Evolutionary conservation across 768 basidiomycete genomes (phyloP).

Genomic region (Tulasnella calospora): DNA sequence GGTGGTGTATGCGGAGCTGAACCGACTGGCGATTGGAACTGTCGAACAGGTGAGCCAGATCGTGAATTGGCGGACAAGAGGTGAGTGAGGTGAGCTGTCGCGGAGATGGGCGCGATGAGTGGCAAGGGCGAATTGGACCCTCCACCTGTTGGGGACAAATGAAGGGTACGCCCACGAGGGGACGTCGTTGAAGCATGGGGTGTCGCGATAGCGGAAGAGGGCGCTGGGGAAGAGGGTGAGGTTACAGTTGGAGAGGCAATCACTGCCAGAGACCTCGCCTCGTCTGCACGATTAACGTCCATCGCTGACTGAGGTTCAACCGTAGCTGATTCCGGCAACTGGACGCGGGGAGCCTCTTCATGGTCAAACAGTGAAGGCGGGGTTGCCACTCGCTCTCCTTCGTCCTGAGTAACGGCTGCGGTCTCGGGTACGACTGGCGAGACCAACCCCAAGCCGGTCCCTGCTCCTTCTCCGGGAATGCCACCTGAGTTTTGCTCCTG

Average conservation of each 20-base stretch:
- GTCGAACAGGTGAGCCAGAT: background rate
- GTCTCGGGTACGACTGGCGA: background rate
- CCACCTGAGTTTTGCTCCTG: background rate
- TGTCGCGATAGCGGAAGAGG: background rate
- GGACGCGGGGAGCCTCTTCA: background rate
- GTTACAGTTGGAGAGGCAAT: background rate
- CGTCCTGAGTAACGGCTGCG: background rate
- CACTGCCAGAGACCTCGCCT: background rate
- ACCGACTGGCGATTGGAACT: background rate
- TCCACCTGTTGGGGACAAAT: background rate
- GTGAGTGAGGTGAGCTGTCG: conserved; percentile 6
- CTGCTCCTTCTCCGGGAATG: background rate
- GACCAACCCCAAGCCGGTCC: background rate
- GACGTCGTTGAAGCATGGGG: background rate
- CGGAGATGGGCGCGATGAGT: background rate
- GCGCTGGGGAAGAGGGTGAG: conserved; percentile 14
- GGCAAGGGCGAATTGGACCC: background rate
- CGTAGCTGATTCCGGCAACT: background rate
- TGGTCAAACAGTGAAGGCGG: background rate
- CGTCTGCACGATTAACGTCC: background rate
- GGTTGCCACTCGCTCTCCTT: background rate
- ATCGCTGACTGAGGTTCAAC: background rate
- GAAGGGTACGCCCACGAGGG: background rate
- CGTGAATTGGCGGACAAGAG: conserved; percentile 3
- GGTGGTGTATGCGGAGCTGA: conserved; percentile 5